Evolutionary conservation across 2,329 filamentous ascomycete genomes (phyloP).

Genomic region (Ophiostoma australiae): DNA sequence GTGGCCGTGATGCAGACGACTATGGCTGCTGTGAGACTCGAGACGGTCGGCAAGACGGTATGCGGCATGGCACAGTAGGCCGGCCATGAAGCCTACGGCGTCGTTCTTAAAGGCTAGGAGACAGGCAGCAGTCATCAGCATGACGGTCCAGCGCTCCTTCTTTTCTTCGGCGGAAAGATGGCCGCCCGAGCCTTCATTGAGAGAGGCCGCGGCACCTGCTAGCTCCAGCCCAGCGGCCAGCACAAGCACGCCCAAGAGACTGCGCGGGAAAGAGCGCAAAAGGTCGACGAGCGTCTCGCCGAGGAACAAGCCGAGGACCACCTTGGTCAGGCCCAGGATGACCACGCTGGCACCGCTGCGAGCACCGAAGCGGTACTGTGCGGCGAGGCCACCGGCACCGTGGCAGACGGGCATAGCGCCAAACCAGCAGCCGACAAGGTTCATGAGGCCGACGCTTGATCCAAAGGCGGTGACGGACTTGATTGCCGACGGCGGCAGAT

Average conservation of each 20-base stretch:
- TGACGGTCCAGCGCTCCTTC: conserved; percentile 75
- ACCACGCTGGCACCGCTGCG: conserved; percentile 81
- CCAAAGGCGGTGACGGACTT: conserved; percentile 74
- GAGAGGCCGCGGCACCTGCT: conserved; percentile 73
- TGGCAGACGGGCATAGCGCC: conserved; percentile 95
- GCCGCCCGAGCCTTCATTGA: conserved; percentile 55
- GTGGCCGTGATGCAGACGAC: not conserved
- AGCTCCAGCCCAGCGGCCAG: conserved; percentile 84
- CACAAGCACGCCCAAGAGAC: conserved; percentile 80
- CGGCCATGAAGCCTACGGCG: conserved; percentile 77
- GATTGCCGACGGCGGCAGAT: conserved; percentile 36
- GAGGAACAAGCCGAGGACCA: conserved; percentile 69
- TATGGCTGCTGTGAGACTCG: conserved; percentile 25
- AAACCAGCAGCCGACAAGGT: conserved; percentile 81
- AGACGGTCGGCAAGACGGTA: conserved; percentile 47
- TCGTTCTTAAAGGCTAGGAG: conserved; percentile 86
- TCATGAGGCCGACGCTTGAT: conserved; percentile 76
- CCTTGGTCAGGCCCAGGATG: conserved; percentile 69
- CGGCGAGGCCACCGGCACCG: conserved; percentile 83
- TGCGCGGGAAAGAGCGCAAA: conserved; percentile 67
- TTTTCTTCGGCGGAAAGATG: conserved; percentile 57
- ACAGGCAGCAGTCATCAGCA: conserved; percentile 80
- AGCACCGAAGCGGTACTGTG: conserved; percentile 86
- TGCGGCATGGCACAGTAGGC: conserved; percentile 71
- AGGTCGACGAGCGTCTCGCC: conserved; percentile 68